Evolutionary conservation across 2,329 filamentous ascomycete genomes (phyloP), one percentile per base, ranked within the genome.

Genomic region (Pestalotiopsis sp.): DNA sequence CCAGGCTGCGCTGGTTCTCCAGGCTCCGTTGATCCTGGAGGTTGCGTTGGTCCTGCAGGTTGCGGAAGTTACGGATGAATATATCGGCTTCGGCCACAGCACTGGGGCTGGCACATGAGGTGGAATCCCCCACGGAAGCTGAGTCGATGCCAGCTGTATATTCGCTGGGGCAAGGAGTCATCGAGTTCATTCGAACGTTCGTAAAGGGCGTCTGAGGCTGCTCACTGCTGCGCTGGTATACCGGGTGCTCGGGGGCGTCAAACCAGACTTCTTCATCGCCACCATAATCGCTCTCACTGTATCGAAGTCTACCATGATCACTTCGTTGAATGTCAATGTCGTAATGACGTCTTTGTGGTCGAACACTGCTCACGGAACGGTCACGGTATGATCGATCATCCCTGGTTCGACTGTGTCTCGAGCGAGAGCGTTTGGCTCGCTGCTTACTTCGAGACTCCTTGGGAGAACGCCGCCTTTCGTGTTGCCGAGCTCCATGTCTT

Each of bases 41-140:
- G 27, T 31, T 6, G 27, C 27, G 27, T 7, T 6, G 7, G 27
- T 31, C 27, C 27, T 31, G 27, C 27, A 31, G 27, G 7, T 39
- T 23, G 12, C 39, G 11, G 5, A 70, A 58, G 9, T 23, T 31
- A 6, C 58, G 58, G 2, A 70, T 45, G 23, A 70, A 70, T 4
- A 63, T 36, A 49, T 67, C 31, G n/a, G 66, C 69, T 36, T 64
- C 63, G 13, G 45, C 66, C 25, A 49, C 45, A 62, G 64, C 63
- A 49, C 61, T 45, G 20, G 25, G 45, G 52, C 41, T 5, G 52
- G 36, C 5, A n/a, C n/a, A 12, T 38, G 61, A n/a, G 17, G 4
- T 12, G 20, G 45, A 17, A 1, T 52, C 45, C 7, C 11, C 14
- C 7, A 20, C 11, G 17, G 45, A 52, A 9, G 6, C 17, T n/a